Conservation (phyloP, 1,139 yeast genomes). For the Sugiyamaella castrensis region DNA sequence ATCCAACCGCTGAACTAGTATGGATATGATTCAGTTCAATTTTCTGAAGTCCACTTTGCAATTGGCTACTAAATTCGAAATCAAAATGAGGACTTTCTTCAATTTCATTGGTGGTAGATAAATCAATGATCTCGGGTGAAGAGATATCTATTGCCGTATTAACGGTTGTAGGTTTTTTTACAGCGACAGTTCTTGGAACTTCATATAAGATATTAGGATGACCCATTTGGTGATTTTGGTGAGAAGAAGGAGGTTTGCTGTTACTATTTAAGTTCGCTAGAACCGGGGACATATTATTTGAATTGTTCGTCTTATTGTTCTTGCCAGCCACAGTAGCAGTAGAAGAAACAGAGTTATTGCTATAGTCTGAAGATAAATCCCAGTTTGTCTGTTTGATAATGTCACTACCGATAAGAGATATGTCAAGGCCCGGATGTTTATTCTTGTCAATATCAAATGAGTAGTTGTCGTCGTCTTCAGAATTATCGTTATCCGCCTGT, state of each 20-base stretch:
- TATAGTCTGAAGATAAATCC: too few species aligned
- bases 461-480: slow-evolving; percentile 2
- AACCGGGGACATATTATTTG: too few species aligned
- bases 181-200: slow-evolving; percentile 3
- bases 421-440: slow-evolving; percentile 5
- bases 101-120: too few species aligned
- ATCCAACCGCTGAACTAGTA: neutral
- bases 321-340: too few species aligned
- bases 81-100: too few species aligned
- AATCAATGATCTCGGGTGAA: neutral
- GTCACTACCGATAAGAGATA: neutral
- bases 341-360: too few species aligned
- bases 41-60: neutral
- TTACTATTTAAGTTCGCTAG: neutral
- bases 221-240: neutral
- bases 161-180: slow-evolving; percentile 5
- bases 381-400: too few species aligned
- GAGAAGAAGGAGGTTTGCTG: neutral
- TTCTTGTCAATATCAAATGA: slow-evolving; percentile 7
- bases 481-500: neutral
- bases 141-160: neutral
- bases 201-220: neutral
- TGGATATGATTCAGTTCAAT: neutral
- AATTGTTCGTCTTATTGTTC: too few species aligned
- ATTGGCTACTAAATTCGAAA: neutral